Percentiles rank a stretch among this genome's conserved stretches.
Conservation (phyloP, 2,329 filamentous ascomycete species). For the Lasiodiplodia hormozganensis region DNA sequence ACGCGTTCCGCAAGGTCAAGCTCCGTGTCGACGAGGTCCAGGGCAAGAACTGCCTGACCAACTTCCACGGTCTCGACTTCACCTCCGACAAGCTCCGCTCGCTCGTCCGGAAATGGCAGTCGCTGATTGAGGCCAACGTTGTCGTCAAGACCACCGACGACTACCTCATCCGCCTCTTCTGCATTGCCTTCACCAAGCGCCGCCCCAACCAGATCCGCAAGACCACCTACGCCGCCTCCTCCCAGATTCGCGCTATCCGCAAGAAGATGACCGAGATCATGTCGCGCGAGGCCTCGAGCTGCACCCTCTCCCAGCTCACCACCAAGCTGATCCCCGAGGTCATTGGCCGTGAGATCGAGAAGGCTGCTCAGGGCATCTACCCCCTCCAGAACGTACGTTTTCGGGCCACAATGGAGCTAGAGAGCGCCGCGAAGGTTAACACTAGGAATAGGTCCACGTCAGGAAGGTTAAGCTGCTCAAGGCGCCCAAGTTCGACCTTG, state of each 20-base stretch:
- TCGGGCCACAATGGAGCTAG: constrained; percentile 5
- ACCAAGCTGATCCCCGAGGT: constrained; percentile 99
- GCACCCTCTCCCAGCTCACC: constrained; percentile 94
- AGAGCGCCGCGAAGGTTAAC: constrained; percentile 35
- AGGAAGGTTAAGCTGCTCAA: constrained; percentile 99
- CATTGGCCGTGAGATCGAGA: constrained; percentile 99
- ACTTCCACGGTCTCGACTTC: constrained; percentile 99
- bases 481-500: constrained; percentile 98
- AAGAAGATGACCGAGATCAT: constrained; percentile 99
- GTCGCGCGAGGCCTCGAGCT: constrained; percentile 90
- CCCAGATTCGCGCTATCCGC: constrained; percentile 96
- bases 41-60: constrained; percentile 99
- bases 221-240: constrained; percentile 97
- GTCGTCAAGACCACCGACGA: constrained; percentile 99
- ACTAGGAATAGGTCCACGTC: constrained; percentile 81
- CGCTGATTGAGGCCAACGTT: constrained; percentile 98
- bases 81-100: constrained; percentile 99
- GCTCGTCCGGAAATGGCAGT: constrained; percentile 99
- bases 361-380: constrained; percentile 99
- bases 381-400: constrained; percentile 91
- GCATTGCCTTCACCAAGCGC: constrained; percentile 99
- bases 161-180: constrained; percentile 98
- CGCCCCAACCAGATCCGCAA: constrained; percentile 99
- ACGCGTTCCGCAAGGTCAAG: constrained; percentile 99
- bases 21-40: constrained; percentile 98